phyloP scores from a whole-genome alignment of 2,329 filamentous ascomycete species.

The Fusarium chuoi region DNA sequence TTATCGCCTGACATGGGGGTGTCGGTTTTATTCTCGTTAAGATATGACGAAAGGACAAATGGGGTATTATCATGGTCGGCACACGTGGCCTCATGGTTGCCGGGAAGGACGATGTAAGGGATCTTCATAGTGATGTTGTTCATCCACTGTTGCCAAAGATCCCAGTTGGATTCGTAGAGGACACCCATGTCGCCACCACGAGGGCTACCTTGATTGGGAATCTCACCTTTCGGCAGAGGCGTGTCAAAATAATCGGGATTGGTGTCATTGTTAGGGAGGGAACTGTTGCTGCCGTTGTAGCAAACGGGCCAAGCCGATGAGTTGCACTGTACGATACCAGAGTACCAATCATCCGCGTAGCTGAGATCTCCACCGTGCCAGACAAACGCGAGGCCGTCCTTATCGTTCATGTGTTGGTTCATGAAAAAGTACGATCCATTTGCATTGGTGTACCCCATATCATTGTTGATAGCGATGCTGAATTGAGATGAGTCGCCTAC shows the following conservation, averaged over 20 bases:
- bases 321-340: not conserved
- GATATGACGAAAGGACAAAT: not conserved
- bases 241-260: not conserved
- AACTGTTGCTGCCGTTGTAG: not conserved
- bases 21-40: not conserved
- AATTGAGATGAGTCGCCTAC: not conserved
- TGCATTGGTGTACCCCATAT: not conserved
- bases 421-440: not conserved
- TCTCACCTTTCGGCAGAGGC: not conserved
- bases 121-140: not conserved
- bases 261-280: not conserved
- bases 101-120: not conserved
- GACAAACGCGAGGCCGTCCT: not conserved
- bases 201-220: not conserved
- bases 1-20: not conserved
- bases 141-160: constrained; percentile 15
- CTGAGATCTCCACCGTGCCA: constrained; percentile 7
- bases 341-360: constrained; percentile 9
- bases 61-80: not conserved
- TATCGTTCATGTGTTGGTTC: not conserved
- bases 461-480: not conserved
- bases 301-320: not conserved
- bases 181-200: not conserved
- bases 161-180: constrained; percentile 7
- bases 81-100: not conserved